Conservation (phyloP, 257 asterid genomes). For the Voacanga thouarsii region DNA sequence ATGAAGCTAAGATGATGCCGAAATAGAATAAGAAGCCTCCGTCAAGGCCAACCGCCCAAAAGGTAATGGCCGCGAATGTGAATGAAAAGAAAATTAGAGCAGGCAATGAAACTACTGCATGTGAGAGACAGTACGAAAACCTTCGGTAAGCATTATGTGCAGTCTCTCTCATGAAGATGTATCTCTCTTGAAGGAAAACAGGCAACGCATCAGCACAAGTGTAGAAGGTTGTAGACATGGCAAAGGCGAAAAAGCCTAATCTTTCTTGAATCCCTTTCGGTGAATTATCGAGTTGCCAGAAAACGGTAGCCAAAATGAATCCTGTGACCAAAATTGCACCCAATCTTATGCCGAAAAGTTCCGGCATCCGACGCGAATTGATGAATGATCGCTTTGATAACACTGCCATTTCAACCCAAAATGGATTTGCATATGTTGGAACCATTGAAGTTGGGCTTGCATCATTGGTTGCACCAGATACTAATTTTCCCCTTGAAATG, state of each 20-base stretch:
- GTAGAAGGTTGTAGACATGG: slow-evolving; percentile 40
- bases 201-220: slow-evolving; percentile 45
- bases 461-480: slow-evolving; percentile 30
- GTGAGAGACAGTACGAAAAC: slow-evolving; percentile 35
- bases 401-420: slow-evolving; percentile 38
- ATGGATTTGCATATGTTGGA: slow-evolving; percentile 37
- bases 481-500: slow-evolving; percentile 40
- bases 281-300: slow-evolving; percentile 39
- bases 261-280: slow-evolving; percentile 43
- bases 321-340: slow-evolving; percentile 44
- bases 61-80: slow-evolving; percentile 30
- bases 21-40: slow-evolving; percentile 51
- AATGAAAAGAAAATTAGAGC: slow-evolving; percentile 27
- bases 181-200: slow-evolving; percentile 35
- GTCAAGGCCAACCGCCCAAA: slow-evolving; percentile 39
- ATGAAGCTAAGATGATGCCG: slow-evolving; percentile 51
- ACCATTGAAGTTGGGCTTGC: slow-evolving; percentile 23
- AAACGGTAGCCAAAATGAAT: slow-evolving; percentile 36
- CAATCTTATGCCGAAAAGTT: slow-evolving; percentile 31
- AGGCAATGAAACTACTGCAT: slow-evolving; percentile 35
- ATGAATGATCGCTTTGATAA: slow-evolving; percentile 31
- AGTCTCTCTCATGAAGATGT: slow-evolving; percentile 47
- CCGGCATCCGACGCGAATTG: slow-evolving; percentile 43
- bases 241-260: slow-evolving; percentile 35
- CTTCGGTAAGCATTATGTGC: slow-evolving; percentile 42